Conservation (phyloP, 2,329 filamentous ascomycete species). For the Venturia effusa region DNA sequence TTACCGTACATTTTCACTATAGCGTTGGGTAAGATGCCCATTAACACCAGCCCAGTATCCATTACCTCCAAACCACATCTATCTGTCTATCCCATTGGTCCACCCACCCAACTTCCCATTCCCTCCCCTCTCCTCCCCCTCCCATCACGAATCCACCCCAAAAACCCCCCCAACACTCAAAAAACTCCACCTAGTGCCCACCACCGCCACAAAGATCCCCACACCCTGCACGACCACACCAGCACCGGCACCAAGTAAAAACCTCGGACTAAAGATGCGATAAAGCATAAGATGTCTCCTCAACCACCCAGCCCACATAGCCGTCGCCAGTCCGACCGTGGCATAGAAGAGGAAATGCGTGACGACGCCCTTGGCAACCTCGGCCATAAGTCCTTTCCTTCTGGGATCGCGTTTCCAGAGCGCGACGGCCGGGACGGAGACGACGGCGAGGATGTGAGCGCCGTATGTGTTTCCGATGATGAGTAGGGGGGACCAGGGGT, state of each 20-base stretch:
- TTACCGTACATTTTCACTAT: too few relatives aligned
- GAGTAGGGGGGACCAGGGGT: slow-evolving; percentile 80
- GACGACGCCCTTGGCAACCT: slow-evolving; percentile 58
- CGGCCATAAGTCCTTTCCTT: slow-evolving; percentile 51
- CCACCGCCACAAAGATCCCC: slow-evolving; percentile 57
- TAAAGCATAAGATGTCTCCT: slow-evolving; percentile 93
- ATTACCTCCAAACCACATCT: too few relatives aligned
- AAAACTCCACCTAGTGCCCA: slow-evolving; percentile 65
- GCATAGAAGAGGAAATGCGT: slow-evolving; percentile 76
- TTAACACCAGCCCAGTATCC: too few relatives aligned
- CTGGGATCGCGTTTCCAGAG: slow-evolving; percentile 84
- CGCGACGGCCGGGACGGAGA: slow-evolving; percentile 68
- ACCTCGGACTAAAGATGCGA: slow-evolving; percentile 82
- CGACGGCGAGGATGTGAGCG: slow-evolving; percentile 71
- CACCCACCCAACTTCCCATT: background rate
- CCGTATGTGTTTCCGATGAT: slow-evolving; percentile 81
- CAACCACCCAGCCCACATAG: slow-evolving; percentile 80
- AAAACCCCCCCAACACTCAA: slow-evolving; percentile 78
- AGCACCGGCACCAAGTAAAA: slow-evolving; percentile 67
- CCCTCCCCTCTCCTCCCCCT: background rate
- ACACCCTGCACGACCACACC: slow-evolving; percentile 70
- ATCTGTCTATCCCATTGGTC: too few relatives aligned
- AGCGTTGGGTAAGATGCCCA: too few relatives aligned
- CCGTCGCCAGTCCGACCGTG: slow-evolving; percentile 72
- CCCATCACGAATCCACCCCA: slow-evolving; percentile 36